Base-by-base conservation (phyloP, 148 eudicot species). In the Linanthus parryae region DNA sequence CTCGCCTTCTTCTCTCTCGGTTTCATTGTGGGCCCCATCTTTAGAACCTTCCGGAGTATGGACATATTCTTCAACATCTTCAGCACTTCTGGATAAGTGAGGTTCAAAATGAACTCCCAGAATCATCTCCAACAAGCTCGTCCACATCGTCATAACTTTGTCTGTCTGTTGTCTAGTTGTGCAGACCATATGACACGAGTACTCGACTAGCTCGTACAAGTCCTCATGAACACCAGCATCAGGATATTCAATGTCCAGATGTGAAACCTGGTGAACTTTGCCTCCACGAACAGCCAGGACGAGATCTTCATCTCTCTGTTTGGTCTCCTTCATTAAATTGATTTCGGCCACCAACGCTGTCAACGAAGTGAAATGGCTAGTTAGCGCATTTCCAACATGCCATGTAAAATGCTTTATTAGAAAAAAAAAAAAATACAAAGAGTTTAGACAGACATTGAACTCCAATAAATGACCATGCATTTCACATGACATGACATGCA, bases 1-100 rank as follows among this genome's bases (percentile, higher is more conserved):
- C 65, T 91, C 95, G 39, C 88, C 97, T 65, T 83, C 95, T 72
- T 86, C 97, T 74, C 81, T 83, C 63, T 83, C 97, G 65, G 23
- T 61, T 66, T 75, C n/a, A n/a, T 75, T 34, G 82, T 44, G 20
- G 68, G 65, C 60, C 72, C 46, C 51, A 15, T 61, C 52, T 26
- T 55, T 57, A 44, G 64, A 62, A 42, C 56, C 66, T 64, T 66
- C 69, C 38, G 28, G 35, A 40, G 61, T 20, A 30, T 40, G 64
- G 44, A 63, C 72, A 63, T 68, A 63, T 41, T 59, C 60, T 42
- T 46, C 64, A 48, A 52, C 74, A 62, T 77, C 81, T 45, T 81
- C 89, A 48, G 54, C 42, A 70, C 44, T 51, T 18, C 72, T 73
- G 20, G 65, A 42, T 58, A 58, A 48, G 48, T 20, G 77, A 29